A percentile compares a stretch with the other conserved stretches of the same genome.
phyloP scores from a whole-genome alignment of 139 green algal species.

The Volvox africanus region DNA sequence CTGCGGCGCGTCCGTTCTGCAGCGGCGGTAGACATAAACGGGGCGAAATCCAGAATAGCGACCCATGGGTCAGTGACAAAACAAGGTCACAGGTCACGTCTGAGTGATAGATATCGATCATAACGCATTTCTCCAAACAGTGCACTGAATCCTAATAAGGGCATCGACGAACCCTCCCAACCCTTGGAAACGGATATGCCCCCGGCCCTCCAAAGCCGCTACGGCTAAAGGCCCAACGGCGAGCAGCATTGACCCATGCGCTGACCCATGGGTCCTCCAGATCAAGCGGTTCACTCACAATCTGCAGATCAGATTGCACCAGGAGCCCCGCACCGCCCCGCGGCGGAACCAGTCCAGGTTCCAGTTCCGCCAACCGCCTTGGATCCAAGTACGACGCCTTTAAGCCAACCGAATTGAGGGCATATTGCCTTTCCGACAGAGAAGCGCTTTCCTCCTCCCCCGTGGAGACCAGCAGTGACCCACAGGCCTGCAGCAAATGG shows the following conservation, averaged over 20 bases:
- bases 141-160: too few relatives aligned
- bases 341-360: conserved; percentile 62
- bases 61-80: not conserved
- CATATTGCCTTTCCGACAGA: conserved; percentile 27
- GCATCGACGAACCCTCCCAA: too few relatives aligned
- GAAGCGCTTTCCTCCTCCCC: conserved; percentile 54
- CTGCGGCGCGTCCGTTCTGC: conserved; percentile 74
- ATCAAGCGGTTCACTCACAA: conserved; percentile 13
- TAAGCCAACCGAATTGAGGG: conserved; percentile 22
- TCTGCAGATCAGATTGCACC: conserved; percentile 55
- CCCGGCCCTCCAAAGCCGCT: too few relatives aligned
- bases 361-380: conserved; percentile 42
- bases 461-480: conserved; percentile 72
- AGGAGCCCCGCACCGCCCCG: conserved; percentile 53
- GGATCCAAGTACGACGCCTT: conserved; percentile 27
- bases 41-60: not conserved
- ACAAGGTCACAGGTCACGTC: not conserved
- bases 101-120: too few relatives aligned
- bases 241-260: not conserved
- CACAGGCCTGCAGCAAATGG: conserved; percentile 54
- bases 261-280: not conserved
- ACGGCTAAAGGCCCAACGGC: not conserved
- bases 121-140: too few relatives aligned
- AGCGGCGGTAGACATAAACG: not conserved
- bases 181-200: too few relatives aligned